A percentile compares a stretch with the other conserved stretches of the same genome.
These are phyloP conservation scores for Fusarium algeriense DNA, from an alignment of 2,329 filamentous ascomycete species.

Conservation along the genomic window DNA sequence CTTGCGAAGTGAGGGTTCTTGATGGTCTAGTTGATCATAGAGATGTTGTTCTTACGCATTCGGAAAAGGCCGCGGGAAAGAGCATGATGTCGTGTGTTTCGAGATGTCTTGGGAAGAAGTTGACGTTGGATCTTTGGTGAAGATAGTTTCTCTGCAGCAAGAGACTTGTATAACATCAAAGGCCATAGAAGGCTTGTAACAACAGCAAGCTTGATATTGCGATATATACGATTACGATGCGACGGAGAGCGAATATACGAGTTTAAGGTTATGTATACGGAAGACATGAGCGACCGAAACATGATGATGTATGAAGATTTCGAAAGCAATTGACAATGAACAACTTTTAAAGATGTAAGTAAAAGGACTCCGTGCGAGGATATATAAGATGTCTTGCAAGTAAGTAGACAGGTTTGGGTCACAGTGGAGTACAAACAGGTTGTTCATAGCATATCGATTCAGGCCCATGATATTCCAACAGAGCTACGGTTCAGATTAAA, in stretches of 20 bases:
- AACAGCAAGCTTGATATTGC: background rate
- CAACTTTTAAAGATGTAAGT: rapidly evolving
- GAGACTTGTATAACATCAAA: background rate
- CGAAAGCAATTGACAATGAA: rapidly evolving
- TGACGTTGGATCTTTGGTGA: background rate
- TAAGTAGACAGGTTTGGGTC: too few species aligned
- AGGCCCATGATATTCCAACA: rapidly evolving
- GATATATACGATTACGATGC: rapidly evolving
- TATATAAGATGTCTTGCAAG: too few species aligned
- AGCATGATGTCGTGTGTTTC: background rate
- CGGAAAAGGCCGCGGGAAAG: background rate
- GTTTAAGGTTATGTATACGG: too few species aligned
- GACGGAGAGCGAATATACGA: background rate
- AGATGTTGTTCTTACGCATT: background rate
- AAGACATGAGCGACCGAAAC: rapidly evolving
- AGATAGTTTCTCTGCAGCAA: rapidly evolving
- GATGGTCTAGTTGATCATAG: background rate
- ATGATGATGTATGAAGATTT: background rate
- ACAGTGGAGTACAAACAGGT: background rate
- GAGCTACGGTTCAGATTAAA: rapidly evolving
- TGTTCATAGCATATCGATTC: background rate
- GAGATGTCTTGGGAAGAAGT: background rate
- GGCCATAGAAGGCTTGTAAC: too few species aligned
- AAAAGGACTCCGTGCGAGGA: background rate
- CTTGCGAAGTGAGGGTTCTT: background rate